These are phyloP conservation scores for Polychytrium aggregatum DNA, from an alignment of 192 early-diverging fungal genomes.

Conservation along the genomic window DNA sequence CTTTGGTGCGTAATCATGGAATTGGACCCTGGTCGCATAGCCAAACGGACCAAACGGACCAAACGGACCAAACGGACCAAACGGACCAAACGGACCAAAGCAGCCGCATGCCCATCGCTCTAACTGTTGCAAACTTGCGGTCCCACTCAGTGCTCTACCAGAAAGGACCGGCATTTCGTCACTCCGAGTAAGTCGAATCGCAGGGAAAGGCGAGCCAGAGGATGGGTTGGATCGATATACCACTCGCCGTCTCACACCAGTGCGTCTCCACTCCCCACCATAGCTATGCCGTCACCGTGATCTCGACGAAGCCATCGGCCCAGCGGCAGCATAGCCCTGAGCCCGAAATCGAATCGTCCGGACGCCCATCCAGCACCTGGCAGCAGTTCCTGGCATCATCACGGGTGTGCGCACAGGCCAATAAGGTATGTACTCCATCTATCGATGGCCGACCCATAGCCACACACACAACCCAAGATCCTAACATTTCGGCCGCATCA, in stretches of 20 bases:
- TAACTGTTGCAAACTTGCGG: neutral
- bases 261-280: no score
- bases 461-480: conserved; percentile 1
- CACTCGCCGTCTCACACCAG: no score
- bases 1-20: conserved; percentile 33
- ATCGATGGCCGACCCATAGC: no score
- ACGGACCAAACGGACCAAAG: no score
- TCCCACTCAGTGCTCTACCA: conserved; percentile 37
- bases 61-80: no score
- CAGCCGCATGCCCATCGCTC: no score
- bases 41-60: no score
- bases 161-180: conserved; percentile 42
- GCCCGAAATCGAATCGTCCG: neutral
- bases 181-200: conserved; percentile 32
- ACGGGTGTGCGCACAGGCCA: conserved; percentile 42
- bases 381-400: conserved; percentile 35
- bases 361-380: conserved; percentile 38
- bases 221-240: neutral
- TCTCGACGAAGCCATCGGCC: neutral
- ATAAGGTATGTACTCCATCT: conserved; percentile 31
- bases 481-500: neutral
- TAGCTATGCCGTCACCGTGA: conserved; percentile 13
- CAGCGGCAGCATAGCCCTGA: neutral
- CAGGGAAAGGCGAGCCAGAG: conserved; percentile 1
- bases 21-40: neutral